Evolutionary conservation across 345 rosid species (phyloP).

Genomic region (Cochlearia excelsa): DNA sequence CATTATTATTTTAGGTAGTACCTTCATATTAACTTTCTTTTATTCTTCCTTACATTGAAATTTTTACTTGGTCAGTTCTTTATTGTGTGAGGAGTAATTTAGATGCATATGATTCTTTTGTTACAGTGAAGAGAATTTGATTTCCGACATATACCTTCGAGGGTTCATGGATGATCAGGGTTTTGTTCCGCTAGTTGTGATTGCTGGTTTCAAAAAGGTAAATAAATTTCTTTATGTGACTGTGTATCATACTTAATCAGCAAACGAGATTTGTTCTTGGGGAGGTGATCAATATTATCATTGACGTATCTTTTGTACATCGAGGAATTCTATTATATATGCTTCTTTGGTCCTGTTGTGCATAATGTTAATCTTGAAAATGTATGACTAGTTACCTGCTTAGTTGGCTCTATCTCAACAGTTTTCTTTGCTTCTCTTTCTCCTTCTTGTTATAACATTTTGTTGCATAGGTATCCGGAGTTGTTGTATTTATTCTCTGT

Average conservation of each 20-base stretch:
- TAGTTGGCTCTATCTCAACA: constrained; percentile 6
- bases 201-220: constrained; percentile 85
- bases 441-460: constrained; percentile 4
- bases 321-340: constrained; percentile 7
- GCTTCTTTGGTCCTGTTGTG: constrained; percentile 5
- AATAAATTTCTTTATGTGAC: constrained; percentile 23
- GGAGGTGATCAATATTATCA: neutral
- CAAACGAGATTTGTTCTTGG: constrained; percentile 18
- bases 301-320: neutral
- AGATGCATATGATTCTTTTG: constrained; percentile 23
- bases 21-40: constrained; percentile 8
- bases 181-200: constrained; percentile 62
- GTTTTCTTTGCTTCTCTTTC: neutral
- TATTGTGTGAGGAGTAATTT: constrained; percentile 13
- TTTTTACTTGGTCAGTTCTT: neutral
- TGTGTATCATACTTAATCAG: neutral
- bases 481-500: constrained; percentile 5
- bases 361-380: neutral
- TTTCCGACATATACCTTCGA: constrained; percentile 71
- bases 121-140: constrained; percentile 79
- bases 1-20: constrained; percentile 85
- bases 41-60: constrained; percentile 2
- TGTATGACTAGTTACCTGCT: neutral
- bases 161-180: constrained; percentile 86
- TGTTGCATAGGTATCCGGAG: neutral